Evolutionary conservation across 2,329 filamentous ascomycete species (phyloP).

Genomic region (Botrytis squamosa): DNA sequence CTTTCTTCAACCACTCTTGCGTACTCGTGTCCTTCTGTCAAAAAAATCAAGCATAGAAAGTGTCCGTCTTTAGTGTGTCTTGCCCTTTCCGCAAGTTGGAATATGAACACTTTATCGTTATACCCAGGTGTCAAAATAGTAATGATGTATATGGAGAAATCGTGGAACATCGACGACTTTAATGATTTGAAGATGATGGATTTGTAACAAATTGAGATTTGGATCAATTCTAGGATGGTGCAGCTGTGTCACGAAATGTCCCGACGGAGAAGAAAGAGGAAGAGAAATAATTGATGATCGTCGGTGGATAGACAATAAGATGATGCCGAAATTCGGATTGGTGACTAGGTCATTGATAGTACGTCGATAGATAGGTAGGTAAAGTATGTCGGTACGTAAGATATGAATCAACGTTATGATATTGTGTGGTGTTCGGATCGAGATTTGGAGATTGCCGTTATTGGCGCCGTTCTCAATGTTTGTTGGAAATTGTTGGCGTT

Average conservation of each 20-base stretch:
- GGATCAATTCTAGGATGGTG: background rate
- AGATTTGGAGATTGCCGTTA: background rate
- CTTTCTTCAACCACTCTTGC: background rate
- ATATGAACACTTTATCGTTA: background rate
- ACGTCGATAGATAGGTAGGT: no score
- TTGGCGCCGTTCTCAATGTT: background rate
- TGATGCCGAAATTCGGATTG: no score
- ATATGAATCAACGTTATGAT: background rate
- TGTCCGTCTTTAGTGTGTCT: background rate
- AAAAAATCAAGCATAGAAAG: background rate
- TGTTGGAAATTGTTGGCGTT: background rate
- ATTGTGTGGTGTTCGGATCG: no score
- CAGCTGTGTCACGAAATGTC: background rate
- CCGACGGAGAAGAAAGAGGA: background rate
- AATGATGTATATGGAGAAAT: no score
- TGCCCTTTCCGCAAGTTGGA: background rate
- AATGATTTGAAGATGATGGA: background rate
- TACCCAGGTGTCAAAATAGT: background rate
- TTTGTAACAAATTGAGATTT: background rate
- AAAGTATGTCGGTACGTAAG: no score
- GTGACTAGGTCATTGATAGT: background rate
- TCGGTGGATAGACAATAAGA: background rate
- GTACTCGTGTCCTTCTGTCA: background rate
- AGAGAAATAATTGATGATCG: background rate
- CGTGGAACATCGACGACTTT: background rate